Percentiles rank a stretch among this genome's conserved stretches.
phyloP scores from a whole-genome alignment of 192 early-diverging fungal species.

The Backusella luteola region DNA sequence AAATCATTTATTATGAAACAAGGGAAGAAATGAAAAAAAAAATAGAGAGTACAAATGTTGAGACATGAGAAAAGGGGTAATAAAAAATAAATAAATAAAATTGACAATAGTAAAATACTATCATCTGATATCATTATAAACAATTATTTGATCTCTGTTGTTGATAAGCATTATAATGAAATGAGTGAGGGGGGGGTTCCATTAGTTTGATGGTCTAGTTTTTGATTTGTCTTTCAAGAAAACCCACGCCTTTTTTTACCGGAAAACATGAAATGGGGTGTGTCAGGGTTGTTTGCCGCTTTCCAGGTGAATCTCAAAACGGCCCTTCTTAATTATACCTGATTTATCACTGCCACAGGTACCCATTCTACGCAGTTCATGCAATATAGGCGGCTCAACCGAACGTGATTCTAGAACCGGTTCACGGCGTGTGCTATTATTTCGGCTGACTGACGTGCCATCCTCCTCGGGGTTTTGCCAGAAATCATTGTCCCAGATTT shows the following conservation, averaged over 20 bases:
- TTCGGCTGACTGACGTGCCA: not conserved
- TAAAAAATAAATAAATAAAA: not conserved
- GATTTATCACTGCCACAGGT: not conserved
- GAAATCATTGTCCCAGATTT: constrained; percentile 1
- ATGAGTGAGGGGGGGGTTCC: not conserved
- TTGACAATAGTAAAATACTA: not conserved
- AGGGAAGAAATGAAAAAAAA: not conserved
- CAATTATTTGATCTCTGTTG: not conserved
- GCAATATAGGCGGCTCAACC: constrained; percentile 12
- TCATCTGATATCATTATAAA: not conserved
- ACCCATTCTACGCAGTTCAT: constrained; percentile 15
- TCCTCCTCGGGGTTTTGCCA: not conserved
- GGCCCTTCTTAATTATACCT: constrained; percentile 12
- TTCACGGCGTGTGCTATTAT: not conserved
- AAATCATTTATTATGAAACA: not conserved
- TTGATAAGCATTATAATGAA: not conserved
- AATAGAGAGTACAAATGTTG: not conserved
- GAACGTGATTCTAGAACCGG: not conserved
- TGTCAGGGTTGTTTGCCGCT: not conserved
- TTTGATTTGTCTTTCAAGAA: not conserved
- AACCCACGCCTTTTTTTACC: not conserved
- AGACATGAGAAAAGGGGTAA: not conserved
- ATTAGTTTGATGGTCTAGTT: not conserved
- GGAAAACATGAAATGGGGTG: not conserved
- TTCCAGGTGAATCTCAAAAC: constrained; percentile 21